Evolutionary conservation across 345 rosid genomes (phyloP), one percentile per base, ranked within the genome.

Genomic region (Turritis glabra): DNA sequence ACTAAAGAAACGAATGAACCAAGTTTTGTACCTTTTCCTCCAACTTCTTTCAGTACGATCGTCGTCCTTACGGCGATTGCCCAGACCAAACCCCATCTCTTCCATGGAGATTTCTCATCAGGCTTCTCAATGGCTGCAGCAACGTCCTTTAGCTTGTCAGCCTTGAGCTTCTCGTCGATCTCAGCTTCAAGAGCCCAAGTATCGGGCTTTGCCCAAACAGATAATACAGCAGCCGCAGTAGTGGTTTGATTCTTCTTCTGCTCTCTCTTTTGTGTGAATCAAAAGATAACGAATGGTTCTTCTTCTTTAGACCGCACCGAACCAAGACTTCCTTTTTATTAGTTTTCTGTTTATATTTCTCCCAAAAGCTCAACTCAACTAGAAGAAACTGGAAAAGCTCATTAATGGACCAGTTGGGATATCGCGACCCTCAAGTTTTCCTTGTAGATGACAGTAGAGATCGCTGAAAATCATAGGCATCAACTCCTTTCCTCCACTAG

Each of bases 151-250:
- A 86, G 52, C 78, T 78, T 92, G 32, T 76, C 69, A 10, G 84
- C 76, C 65, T 80, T 91, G 14, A 95, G 78, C 83, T 89, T 95
- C 88, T 87, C 98, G 59, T 95, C 98, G 69, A 92, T 90, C 86
- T 90, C 97, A 32, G 97, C 88, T 59, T 90, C 98, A 4, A 87
- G 84, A 40, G 99, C 97, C 98, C 99, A 96, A 8, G 96, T 85
- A 27, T 96, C 97, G 15, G 99, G 93, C 80, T 96, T 96, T 14
- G 84, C 80, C 99, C 99, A 96, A 3, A 89, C 89, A 82, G 99
- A 90, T 27, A 94, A 85, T 18, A 82, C 87, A 0, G 89, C 83
- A 22, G 97, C 95, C 85, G 97, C 93, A 92, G n/a, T n/a, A n/a
- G n/a, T 92, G 41, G 12, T 72, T 37, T 12, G 23, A 59, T 18